Evolutionary conservation across 441 rosid genomes (phyloP), one percentile per base, ranked within the genome.

Genomic region (Euphorbia celastroides): DNA sequence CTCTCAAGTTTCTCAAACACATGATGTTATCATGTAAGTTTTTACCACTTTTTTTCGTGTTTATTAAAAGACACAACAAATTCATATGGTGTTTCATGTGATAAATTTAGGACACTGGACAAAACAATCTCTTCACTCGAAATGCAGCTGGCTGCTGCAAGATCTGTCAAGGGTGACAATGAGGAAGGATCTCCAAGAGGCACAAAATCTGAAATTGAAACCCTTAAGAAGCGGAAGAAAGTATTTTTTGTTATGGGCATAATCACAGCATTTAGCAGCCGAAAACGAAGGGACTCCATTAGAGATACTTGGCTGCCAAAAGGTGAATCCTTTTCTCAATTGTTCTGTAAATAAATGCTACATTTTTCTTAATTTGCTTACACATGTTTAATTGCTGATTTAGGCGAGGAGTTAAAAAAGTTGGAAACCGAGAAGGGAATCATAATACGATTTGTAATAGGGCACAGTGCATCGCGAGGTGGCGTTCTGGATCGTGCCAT

Each of bases 241-340:
- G 84, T 89, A 72, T 91, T 91, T 82, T 88, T 88, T 83, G 96
- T 89, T 31, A 88, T 91, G 93, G 99, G 97, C 71, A 88, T 91
- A 75, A 88, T 88, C 32, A 93, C 97, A 52, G 96, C 96, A 68
- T 91, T 93, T 76, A 88, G 97, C 80, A 89, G 97, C 77, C 85
- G 97, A 81, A 93, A 89, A 70, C 82, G 96, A 69, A 81, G 99
- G 71, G 96, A 93, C 72, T 93, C 97, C 1, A 86, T 91, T 60
- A 83, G 99, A 79, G 86, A 83, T 68, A 88, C 93, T 19, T 93
- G 96, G 99, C 77, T 93, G 84, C 96, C 92, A 30, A 80, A 80
- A 85, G 95, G 99, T 93, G 68, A 67, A 46, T 20, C 57, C 20
- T 71, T 76, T 27, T 69, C 65, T 62, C 28, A 17, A 22, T 56